A percentile compares a stretch with the other conserved stretches of the same genome.
These are phyloP conservation scores for Trichoderma afroharzianum DNA, from an alignment of 2,329 filamentous ascomycete species.

Conservation along the genomic window DNA sequence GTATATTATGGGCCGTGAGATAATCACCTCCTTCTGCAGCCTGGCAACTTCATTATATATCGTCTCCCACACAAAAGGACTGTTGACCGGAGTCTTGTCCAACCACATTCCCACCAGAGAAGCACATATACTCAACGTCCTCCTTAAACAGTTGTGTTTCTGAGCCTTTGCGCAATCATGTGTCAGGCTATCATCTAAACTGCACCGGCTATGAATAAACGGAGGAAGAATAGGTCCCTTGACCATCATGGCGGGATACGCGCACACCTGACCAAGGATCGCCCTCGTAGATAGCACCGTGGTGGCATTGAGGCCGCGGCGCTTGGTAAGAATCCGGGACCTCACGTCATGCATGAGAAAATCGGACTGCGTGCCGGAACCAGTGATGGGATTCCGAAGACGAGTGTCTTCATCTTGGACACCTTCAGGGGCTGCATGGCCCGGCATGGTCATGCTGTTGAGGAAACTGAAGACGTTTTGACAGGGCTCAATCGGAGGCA, in stretches of 20 bases:
- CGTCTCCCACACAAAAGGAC: constrained; percentile 21
- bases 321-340: constrained; percentile 12
- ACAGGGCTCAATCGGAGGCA: background rate
- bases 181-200: constrained; percentile 2
- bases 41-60: constrained; percentile 21
- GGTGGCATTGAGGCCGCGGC: constrained; percentile 8
- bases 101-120: constrained; percentile 20
- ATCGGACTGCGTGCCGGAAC: background rate
- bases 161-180: constrained; percentile 11
- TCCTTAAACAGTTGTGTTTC: constrained; percentile 19
- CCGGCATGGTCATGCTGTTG: background rate
- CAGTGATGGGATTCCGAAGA: background rate
- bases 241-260: constrained; percentile 22
- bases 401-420: background rate
- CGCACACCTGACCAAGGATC: constrained; percentile 21
- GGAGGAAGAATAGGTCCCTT: constrained; percentile 20
- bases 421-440: background rate
- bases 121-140: constrained; percentile 19
- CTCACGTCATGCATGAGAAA: background rate
- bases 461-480: background rate
- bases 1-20: background rate
- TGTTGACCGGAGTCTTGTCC: constrained; percentile 17
- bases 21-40: constrained; percentile 18
- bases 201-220: constrained; percentile 22
- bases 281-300: constrained; percentile 16